phyloP scores from a whole-genome alignment of 2,329 filamentous ascomycete species.

The Fusarium sublunatum region DNA sequence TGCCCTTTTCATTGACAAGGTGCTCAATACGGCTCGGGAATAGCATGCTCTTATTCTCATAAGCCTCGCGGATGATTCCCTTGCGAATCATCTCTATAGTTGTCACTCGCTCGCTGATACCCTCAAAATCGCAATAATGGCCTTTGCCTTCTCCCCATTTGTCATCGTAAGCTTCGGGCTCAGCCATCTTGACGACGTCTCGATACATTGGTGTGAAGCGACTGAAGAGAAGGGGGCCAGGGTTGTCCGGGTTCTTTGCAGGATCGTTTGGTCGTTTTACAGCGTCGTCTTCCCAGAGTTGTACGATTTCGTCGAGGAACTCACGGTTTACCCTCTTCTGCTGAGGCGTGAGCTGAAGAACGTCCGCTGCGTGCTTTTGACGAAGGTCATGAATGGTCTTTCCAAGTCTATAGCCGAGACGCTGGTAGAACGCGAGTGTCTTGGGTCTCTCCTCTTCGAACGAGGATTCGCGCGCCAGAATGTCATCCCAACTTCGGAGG shows the following conservation, averaged over 20 bases:
- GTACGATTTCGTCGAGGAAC: slow-evolving; percentile 26
- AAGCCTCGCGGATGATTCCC: slow-evolving; percentile 57
- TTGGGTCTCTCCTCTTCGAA: slow-evolving; percentile 10
- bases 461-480: not conserved
- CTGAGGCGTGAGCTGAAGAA: slow-evolving; percentile 17
- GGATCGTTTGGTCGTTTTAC: slow-evolving; percentile 31
- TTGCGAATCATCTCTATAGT: slow-evolving; percentile 49
- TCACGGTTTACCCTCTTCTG: slow-evolving; percentile 20
- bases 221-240: not conserved
- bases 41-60: slow-evolving; percentile 56
- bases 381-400: slow-evolving; percentile 44
- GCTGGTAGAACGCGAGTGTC: slow-evolving; percentile 36
- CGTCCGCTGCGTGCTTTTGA: slow-evolving; percentile 2
- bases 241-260: slow-evolving; percentile 16
- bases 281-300: slow-evolving; percentile 32
- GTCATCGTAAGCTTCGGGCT: slow-evolving; percentile 41
- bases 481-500: slow-evolving; percentile 15
- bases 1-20: slow-evolving; percentile 27
- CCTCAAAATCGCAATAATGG: slow-evolving; percentile 7
- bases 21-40: slow-evolving; percentile 52
- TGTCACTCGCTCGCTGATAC: slow-evolving; percentile 27
- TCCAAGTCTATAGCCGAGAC: slow-evolving; percentile 56
- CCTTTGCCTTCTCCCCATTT: slow-evolving; percentile 4
- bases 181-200: slow-evolving; percentile 50
- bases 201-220: slow-evolving; percentile 37